Base-by-base conservation (phyloP, 805 yeast genomes). In the Starmerella tilneyi region DNA sequence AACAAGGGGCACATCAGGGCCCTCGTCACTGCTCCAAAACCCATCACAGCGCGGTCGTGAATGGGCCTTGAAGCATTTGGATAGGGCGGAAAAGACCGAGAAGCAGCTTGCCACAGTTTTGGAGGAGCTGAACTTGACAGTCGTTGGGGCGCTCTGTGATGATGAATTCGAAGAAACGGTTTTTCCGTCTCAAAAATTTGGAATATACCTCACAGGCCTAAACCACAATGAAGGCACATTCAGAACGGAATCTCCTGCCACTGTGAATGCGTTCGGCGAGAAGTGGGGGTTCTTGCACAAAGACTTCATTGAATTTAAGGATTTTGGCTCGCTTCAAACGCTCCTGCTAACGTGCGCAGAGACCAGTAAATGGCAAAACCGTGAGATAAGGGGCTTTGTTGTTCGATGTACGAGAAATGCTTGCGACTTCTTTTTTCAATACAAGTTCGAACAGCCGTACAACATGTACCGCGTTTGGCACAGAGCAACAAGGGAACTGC, bases 161-260 rank as follows among this genome's bases (percentile, higher is more conserved):
- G 98, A 92, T 57, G 63, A 62, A 0, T 92, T 92, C 61, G 98
- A 92, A 59, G 97, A 92, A 60, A 98, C 92, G 60, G 83, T 92
- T 8, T 67, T 92, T 58, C 60, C 70, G 2, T 67, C 67, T 1
- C 78, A 79, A 0, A 65, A 64, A 9, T 76, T 94, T 0, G 99
- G 99, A 0, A 65, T 92, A 5, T 92, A 92, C 54, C 61, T 92
- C n/a, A 97, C 89, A 60, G 99, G 99, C 0, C 62, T 92, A 35
- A 92, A 92, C 61, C 56, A 62, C 42, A 92, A 92, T 57, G 65
- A 69, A 2, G 72, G 77, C 0, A 56, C 64, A 9, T 89, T 92
- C 59, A 54, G 61, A 16, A 86, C 97, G 0, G 69, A 72, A 43
- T 72, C 82, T 0, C 76, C 84, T 65, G 70, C 66, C 0, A 55